Base-by-base conservation (phyloP, 768 basidiomycete species). In the Scleroderma bovista region DNA sequence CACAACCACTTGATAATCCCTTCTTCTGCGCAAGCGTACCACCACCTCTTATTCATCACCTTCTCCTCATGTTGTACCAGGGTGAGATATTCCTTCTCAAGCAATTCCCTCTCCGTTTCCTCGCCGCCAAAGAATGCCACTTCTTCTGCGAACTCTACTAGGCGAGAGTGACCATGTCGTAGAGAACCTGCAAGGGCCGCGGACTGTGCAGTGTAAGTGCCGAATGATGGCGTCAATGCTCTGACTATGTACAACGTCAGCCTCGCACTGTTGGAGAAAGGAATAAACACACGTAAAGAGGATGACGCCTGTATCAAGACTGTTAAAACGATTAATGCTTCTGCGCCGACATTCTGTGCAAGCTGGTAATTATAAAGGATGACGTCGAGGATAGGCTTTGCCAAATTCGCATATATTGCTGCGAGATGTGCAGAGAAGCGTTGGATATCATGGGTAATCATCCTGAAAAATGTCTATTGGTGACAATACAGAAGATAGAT, bases 291-390 rank as follows among this genome's bases (percentile, higher is more conserved):
- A 94, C 93, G 72, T 24, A 97, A 68, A 1, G 83, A 80, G 5
- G 93, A 89, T 42, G 89, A 86, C 1, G 79, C 70, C 61, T 98
- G 93, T 5, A 97, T 89, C 19, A 93, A 66, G 36, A 94, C 67
- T 1, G 90, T 94, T 29, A 97, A 74, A 17, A 87, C 73, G 20
- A 95, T 69, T 13, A 96, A 75, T 26, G 91, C 93, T 64, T 98
- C 95, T 4, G 93, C 93, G 15, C 95, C 95, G 29, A 97, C 91
- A 58, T 93, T 96, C 57, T 84, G 83, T 6, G 92, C 89, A 7
- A 98, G 75, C 63, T 97, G 94, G 56, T 92, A 94, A 68, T 97
- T 97, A 71, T 97, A 98, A 11, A 98, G 72, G 41, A 95, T 90
- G 42, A 89, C 87, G 60, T 97, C 95, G 33, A 96, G 77, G 15